Conservation (phyloP, 805 yeast species). For the Saccharomyces paradoxus region DNA sequence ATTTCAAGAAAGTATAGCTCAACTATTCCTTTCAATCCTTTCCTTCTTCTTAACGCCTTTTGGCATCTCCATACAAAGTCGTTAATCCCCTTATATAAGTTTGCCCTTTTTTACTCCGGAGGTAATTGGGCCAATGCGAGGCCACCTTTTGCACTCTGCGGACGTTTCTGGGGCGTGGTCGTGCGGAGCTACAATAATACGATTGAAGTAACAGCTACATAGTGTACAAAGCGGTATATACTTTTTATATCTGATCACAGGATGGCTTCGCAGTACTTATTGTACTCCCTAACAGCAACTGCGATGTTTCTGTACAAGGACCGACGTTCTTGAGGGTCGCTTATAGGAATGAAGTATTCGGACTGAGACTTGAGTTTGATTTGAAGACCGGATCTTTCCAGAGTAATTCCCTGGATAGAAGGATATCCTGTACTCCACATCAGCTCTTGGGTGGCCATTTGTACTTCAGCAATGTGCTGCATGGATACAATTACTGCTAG, state of each 20-base stretch:
- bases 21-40: neutral
- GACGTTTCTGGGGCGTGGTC: neutral
- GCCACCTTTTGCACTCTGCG: neutral
- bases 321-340: slow-evolving; percentile 53
- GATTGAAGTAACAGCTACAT: neutral
- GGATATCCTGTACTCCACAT: slow-evolving; percentile 69
- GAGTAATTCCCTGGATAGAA: slow-evolving; percentile 58
- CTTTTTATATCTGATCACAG: slow-evolving; percentile 11
- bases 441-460: slow-evolving; percentile 48
- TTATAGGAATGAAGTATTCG: slow-evolving; percentile 76
- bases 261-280: slow-evolving; percentile 54
- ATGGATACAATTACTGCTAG: slow-evolving; percentile 69
- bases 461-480: slow-evolving; percentile 58
- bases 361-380: slow-evolving; percentile 50
- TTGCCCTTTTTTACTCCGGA: neutral
- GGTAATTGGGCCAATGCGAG: neutral
- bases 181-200: neutral
- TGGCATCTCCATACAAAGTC: neutral
- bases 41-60: neutral
- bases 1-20: neutral
- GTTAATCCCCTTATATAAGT: neutral
- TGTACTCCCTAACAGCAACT: slow-evolving; percentile 73
- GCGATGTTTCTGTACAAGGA: slow-evolving; percentile 66
- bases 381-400: slow-evolving; percentile 73
- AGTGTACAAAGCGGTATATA: neutral